Percentiles rank a stretch among this genome's conserved stretches.
Evolutionary conservation across 352 stramenopile genomes (phyloP).

Genomic region (Phytophthora pseudosyringae): DNA sequence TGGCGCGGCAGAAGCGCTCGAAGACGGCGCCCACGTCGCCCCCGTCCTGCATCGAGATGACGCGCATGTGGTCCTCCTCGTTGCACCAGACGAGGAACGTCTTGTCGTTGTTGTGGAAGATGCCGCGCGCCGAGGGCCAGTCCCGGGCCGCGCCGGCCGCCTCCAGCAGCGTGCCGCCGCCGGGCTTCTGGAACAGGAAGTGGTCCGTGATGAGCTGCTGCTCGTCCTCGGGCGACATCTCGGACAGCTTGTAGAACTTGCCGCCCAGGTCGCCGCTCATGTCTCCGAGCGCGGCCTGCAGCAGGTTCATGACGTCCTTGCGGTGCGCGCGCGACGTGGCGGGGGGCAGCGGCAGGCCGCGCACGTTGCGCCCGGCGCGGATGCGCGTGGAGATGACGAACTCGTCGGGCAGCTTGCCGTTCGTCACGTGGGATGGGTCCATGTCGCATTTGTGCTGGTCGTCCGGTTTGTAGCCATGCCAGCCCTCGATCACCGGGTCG

Average conservation of each 20-base stretch:
- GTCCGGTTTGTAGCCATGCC: slow-evolving; percentile 71
- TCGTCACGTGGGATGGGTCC: slow-evolving; percentile 62
- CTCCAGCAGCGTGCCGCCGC: slow-evolving; percentile 70
- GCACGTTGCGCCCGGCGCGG: slow-evolving; percentile 83
- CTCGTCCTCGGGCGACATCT: slow-evolving; percentile 87
- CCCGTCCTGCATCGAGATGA: slow-evolving; percentile 85
- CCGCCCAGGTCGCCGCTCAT: slow-evolving; percentile 76
- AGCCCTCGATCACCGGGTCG: slow-evolving; percentile 83
- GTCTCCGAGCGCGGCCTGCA: slow-evolving; percentile 76
- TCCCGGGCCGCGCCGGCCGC: slow-evolving; percentile 80
- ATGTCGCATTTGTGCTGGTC: slow-evolving; percentile 81
- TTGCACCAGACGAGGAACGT: slow-evolving; percentile 87
- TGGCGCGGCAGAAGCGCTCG: slow-evolving; percentile 74
- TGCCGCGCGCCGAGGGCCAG: slow-evolving; percentile 89
- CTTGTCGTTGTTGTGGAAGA: slow-evolving; percentile 90
- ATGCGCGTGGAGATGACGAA: slow-evolving; percentile 92
- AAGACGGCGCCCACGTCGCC: slow-evolving; percentile 92
- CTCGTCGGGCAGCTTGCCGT: slow-evolving; percentile 65
- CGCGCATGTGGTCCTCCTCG: slow-evolving; percentile 82
- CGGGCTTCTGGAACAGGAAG: slow-evolving; percentile 92
- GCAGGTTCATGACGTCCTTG: slow-evolving; percentile 87
- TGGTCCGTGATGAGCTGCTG: slow-evolving; percentile 88
- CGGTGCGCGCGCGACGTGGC: slow-evolving; percentile 76
- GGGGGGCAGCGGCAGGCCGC: slow-evolving; percentile 80
- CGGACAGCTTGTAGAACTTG: slow-evolving; percentile 81